Base-by-base conservation (phyloP, 306 rosid genomes). In the Casuarina equisetifolia region DNA sequence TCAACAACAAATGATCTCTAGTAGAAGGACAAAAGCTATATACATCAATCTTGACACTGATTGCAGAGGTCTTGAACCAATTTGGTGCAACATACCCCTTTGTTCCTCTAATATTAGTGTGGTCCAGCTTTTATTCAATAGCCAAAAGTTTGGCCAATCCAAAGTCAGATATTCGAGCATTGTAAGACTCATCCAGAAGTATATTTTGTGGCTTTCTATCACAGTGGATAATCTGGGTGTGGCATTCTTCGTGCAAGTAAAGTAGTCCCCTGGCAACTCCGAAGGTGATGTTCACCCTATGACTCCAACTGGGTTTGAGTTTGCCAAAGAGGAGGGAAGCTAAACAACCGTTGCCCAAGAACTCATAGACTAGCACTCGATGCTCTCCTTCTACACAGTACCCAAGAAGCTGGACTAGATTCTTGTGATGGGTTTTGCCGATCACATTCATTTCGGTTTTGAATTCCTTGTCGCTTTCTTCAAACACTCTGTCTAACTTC, bases 51-150 rank as follows among this genome's bases (percentile, higher is more conserved):
- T 85, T 85, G 2, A 36, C 49, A 1, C 80, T 73, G 25, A 85
- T 46, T 2, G 80, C 69, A 45, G 49, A 3, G n/a, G n/a, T 67
- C 54, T 50, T 80, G 59, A 77, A 80, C 87, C 83, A 82, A 42
- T 74, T 76, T 0, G 79, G 84, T 1, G 87, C 87, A 12, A 80
- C 79, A 39, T 84, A 80, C 20, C 84, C 80, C 54, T 35, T 77
- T 25, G 32, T 25, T 25, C 32, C 32, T 25, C 32, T 25, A 25
- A 25, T 25, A 25, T 25, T 25, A 25, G 58, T 73, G 79, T 59
- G 9, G 68, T 70, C 0, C 54, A 40, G 44, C 81, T 78, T 35
- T 78, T 70, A 55, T 70, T 36, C 40, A 25, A 57, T 69, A 19
- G n/a, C 36, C 70, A 82, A 72, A 16, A 79, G 36, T 79, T 85